phyloP scores from a whole-genome alignment of 164 flowering plant genomes.

The Malania oleifera region DNA sequence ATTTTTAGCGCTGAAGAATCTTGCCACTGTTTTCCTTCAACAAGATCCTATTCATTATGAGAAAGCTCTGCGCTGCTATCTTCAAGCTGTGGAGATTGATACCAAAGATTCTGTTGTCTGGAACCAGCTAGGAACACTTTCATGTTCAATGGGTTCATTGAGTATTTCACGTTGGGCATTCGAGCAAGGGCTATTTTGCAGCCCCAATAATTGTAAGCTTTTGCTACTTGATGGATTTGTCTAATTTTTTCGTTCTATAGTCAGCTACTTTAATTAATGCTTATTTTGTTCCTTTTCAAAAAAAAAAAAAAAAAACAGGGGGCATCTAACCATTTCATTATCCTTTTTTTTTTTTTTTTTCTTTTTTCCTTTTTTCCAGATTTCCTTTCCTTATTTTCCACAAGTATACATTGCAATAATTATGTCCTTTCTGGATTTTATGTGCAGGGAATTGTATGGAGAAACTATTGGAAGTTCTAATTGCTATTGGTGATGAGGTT shows the following conservation, averaged over 20 bases:
- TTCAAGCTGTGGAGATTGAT: conserved; percentile 97
- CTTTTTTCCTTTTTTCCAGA: neutral
- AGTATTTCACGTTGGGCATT: conserved; percentile 99
- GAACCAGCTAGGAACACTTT: conserved; percentile 90
- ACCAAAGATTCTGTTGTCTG: conserved; percentile 88
- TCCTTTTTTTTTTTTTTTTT: neutral
- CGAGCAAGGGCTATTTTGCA: conserved; percentile 94
- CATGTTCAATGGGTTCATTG: conserved; percentile 86
- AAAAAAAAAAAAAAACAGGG: too few relatives aligned
- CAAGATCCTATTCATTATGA: conserved; percentile 77
- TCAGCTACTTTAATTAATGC: neutral
- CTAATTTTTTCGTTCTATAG: neutral
- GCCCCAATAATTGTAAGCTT: conserved; percentile 89
- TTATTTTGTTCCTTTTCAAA: neutral
- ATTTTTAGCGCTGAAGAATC: conserved; percentile 90
- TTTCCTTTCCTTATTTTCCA: neutral
- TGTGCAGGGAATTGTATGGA: conserved; percentile 98
- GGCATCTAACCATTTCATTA: too few relatives aligned
- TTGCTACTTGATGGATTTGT: neutral
- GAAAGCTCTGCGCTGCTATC: conserved; percentile 78
- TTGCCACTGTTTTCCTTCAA: conserved; percentile 83
- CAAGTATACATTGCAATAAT: neutral
- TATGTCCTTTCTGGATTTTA: conserved; percentile 7
- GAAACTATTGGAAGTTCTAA: conserved; percentile 92
- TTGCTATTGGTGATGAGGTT: conserved; percentile 96